These are phyloP conservation scores for Prototheca wickerhamii DNA, from an alignment of 163 green algal species.

Conservation along the genomic window DNA sequence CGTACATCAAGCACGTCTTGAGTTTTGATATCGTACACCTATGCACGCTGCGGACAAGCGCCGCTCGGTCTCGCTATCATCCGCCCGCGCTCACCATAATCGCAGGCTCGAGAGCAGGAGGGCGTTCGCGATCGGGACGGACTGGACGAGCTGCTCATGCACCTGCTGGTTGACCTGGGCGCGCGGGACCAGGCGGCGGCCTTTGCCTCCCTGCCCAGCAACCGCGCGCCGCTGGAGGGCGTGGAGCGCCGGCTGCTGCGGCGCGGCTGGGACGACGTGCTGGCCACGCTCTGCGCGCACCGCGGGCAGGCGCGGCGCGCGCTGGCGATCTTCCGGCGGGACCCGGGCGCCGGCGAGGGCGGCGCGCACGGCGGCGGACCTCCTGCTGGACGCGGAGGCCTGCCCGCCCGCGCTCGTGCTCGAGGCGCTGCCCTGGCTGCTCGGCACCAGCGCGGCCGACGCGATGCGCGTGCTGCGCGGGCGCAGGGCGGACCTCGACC, in stretches of 20 bases:
- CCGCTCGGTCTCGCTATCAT: no score
- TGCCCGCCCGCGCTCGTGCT: constrained; percentile 14
- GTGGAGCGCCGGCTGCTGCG: constrained; percentile 19
- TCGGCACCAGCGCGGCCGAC: constrained; percentile 11
- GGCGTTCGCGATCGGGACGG: constrained; percentile 26
- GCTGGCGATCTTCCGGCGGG: constrained; percentile 31
- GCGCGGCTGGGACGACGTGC: constrained; percentile 21
- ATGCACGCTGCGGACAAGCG: neutral
- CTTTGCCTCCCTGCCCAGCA: constrained; percentile 15
- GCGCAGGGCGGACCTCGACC: constrained; percentile 1
- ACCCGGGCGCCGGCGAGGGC: neutral
- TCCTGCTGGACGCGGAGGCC: constrained; percentile 16
- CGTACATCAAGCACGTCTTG: neutral
- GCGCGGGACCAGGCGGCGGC: constrained; percentile 18
- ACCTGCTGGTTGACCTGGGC: constrained; percentile 36
- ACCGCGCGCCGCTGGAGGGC: constrained; percentile 9
- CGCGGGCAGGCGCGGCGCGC: constrained; percentile 18
- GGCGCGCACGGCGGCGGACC: neutral
- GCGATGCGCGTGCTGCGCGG: constrained; percentile 29
- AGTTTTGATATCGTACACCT: neutral
- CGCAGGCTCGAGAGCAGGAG: constrained; percentile 26
- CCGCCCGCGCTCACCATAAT: neutral
- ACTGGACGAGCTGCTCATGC: constrained; percentile 44
- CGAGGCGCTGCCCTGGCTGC: constrained; percentile 38
- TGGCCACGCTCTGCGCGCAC: constrained; percentile 32